Conservation (phyloP, 768 basidiomycete species). For the Suillus americanus region DNA sequence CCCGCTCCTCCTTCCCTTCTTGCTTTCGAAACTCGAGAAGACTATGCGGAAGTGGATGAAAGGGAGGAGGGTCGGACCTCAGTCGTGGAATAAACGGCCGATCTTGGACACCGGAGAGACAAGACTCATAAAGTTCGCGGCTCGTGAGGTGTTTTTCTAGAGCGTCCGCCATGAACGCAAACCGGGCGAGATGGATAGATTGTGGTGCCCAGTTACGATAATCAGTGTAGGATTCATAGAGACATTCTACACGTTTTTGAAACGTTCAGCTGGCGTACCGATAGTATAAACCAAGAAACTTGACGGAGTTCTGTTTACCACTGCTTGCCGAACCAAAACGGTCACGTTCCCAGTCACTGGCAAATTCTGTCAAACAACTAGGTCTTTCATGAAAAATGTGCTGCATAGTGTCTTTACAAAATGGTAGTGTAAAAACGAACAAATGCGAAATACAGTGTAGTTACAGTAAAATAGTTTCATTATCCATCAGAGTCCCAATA, state of each 20-base stretch:
- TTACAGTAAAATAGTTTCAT: conserved; percentile 6
- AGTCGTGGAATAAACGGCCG: conserved; percentile 59
- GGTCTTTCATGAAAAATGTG: not conserved
- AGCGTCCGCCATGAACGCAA: conserved; percentile 17
- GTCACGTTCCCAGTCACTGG: not conserved
- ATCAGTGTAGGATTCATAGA: conserved; percentile 21
- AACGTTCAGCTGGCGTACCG: conserved; percentile 8
- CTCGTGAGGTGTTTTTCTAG: conserved; percentile 33
- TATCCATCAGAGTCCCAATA: conserved; percentile 6
- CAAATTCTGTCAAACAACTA: not conserved
- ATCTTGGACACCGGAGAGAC: conserved; percentile 50
- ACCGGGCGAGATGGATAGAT: conserved; percentile 7
- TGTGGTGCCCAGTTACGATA: conserved; percentile 17
- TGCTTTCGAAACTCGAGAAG: conserved; percentile 62
- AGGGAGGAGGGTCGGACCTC: conserved; percentile 49
- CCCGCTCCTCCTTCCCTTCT: conserved; percentile 65
- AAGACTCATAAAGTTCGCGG: conserved; percentile 54
- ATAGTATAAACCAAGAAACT: not conserved
- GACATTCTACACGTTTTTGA: conserved; percentile 24
- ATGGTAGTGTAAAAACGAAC: not conserved
- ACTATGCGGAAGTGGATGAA: conserved; percentile 42
- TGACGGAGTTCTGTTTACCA: conserved; percentile 27
- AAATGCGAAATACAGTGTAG: not conserved
- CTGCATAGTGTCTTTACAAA: not conserved
- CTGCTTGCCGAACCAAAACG: conserved; percentile 24